phyloP scores from a whole-genome alignment of 805 yeast species.

The Teunomyces panamensis region DNA sequence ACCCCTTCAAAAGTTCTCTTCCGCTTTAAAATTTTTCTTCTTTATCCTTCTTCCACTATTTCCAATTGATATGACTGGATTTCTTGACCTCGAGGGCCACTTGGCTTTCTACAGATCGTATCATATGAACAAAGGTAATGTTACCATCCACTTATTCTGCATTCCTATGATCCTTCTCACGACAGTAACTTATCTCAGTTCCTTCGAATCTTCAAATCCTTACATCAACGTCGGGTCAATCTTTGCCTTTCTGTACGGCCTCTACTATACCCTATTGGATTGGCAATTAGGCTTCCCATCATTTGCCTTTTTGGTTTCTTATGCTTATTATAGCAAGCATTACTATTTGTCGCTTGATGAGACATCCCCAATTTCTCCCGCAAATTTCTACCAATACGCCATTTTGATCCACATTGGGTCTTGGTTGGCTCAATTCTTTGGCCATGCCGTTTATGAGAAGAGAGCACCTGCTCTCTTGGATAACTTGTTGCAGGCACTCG shows the following conservation, averaged over 20 bases:
- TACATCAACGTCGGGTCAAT: slow-evolving; percentile 47
- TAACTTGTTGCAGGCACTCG: slow-evolving; percentile 77
- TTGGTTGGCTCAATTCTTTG: slow-evolving; percentile 85
- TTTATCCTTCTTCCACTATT: not conserved
- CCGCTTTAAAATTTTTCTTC: not conserved
- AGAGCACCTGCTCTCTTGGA: slow-evolving; percentile 87
- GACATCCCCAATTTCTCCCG: slow-evolving; percentile 5
- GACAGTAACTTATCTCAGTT: slow-evolving; percentile 35
- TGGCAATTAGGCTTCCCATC: slow-evolving; percentile 34
- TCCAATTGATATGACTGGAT: slow-evolving; percentile 24
- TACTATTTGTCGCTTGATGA: slow-evolving; percentile 20
- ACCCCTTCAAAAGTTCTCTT: too few relatives aligned
- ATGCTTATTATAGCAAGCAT: slow-evolving; percentile 20
- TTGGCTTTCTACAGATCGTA: slow-evolving; percentile 45
- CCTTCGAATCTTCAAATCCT: slow-evolving; percentile 18
- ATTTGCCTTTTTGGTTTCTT: slow-evolving; percentile 19
- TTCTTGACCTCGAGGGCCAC: slow-evolving; percentile 35
- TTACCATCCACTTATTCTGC: slow-evolving; percentile 70
- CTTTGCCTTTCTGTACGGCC: slow-evolving; percentile 46
- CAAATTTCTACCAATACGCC: slow-evolving; percentile 27
- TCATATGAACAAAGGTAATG: slow-evolving; percentile 58
- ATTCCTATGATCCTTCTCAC: slow-evolving; percentile 75
- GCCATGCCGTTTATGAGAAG: slow-evolving; percentile 80
- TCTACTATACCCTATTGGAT: slow-evolving; percentile 62
- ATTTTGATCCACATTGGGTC: slow-evolving; percentile 47